Percentiles rank a stretch among this genome's conserved stretches.
Conservation (phyloP, 2,329 filamentous ascomycete species). For the Periconia macrospinosa region DNA sequence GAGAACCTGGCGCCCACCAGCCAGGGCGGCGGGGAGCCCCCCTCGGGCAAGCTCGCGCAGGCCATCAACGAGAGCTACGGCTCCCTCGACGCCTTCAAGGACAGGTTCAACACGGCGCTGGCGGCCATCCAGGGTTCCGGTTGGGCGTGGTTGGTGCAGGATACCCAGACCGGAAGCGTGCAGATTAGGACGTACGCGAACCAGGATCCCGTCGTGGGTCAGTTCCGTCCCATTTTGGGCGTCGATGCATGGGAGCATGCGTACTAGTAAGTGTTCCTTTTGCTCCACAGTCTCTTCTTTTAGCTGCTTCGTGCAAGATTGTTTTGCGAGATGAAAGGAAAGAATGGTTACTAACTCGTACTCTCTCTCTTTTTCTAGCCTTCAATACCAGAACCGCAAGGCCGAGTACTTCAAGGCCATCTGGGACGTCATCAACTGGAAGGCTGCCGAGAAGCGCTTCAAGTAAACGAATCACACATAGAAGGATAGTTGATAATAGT, state of each 20-base stretch:
- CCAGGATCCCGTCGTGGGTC: constrained; percentile 86
- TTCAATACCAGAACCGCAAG: constrained; percentile 97
- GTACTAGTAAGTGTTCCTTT: constrained; percentile 67
- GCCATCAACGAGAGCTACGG: constrained; percentile 64
- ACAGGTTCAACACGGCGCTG: constrained; percentile 65
- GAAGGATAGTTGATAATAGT: neutral
- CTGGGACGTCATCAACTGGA: constrained; percentile 97
- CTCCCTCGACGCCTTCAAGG: constrained; percentile 61
- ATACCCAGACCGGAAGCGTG: constrained; percentile 62
- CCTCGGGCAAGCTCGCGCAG: constrained; percentile 58
- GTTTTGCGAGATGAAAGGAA: neutral
- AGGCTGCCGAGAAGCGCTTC: constrained; percentile 79
- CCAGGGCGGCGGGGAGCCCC: constrained; percentile 68
- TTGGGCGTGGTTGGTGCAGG: constrained; percentile 66
- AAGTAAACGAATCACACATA: constrained; percentile 42
- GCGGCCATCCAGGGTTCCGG: constrained; percentile 68
- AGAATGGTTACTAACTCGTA: neutral
- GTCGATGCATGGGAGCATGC: constrained; percentile 97
- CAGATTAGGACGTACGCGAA: constrained; percentile 74
- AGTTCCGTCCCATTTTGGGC: constrained; percentile 79
- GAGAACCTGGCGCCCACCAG: constrained; percentile 68
- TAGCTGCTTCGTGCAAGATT: neutral
- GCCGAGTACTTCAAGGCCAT: constrained; percentile 92
- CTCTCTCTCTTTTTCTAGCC: constrained; percentile 47
- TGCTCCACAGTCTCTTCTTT: neutral